Evolutionary conservation across 2,329 filamentous ascomycete genomes (phyloP).

Genomic region (Endoconidiophora polonica): DNA sequence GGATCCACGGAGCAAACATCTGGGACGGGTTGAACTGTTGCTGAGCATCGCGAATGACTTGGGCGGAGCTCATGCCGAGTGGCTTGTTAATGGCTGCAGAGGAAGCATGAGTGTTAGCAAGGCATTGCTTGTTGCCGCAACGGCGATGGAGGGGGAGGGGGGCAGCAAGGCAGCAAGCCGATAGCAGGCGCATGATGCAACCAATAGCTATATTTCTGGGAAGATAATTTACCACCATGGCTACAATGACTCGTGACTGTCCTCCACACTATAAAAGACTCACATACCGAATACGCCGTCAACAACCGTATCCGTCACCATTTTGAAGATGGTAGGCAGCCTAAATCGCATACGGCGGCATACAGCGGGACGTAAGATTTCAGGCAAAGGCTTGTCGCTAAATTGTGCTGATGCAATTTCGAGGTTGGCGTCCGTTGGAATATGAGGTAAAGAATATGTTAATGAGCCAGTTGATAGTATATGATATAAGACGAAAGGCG

Average conservation of each 20-base stretch:
- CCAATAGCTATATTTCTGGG: neutral
- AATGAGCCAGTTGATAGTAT: no score
- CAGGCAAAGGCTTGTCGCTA: no score
- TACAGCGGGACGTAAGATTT: neutral
- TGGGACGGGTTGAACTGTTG: slow-evolving; percentile 63
- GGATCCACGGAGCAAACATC: slow-evolving; percentile 64
- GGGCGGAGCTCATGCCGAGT: slow-evolving; percentile 67
- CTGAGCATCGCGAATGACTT: slow-evolving; percentile 80
- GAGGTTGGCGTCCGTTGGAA: slow-evolving; percentile 15
- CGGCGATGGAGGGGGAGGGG: neutral
- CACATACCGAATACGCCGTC: slow-evolving; percentile 42
- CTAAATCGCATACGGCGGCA: slow-evolving; percentile 6
- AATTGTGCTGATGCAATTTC: slow-evolving; percentile 20
- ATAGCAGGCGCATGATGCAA: neutral
- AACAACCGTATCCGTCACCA: slow-evolving; percentile 35
- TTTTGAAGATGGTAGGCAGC: slow-evolving; percentile 23
- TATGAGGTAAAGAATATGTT: no score
- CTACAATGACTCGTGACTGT: neutral
- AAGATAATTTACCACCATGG: neutral
- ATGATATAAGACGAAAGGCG: no score
- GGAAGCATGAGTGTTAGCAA: neutral
- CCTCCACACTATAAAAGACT: neutral
- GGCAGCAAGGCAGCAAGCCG: slow-evolving; percentile 3
- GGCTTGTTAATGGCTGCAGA: slow-evolving; percentile 79
- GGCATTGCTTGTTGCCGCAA: neutral